Evolutionary conservation across 768 basidiomycete species (phyloP), one percentile per base, ranked within the genome.

Genomic region (Boletus eberwhitei): DNA sequence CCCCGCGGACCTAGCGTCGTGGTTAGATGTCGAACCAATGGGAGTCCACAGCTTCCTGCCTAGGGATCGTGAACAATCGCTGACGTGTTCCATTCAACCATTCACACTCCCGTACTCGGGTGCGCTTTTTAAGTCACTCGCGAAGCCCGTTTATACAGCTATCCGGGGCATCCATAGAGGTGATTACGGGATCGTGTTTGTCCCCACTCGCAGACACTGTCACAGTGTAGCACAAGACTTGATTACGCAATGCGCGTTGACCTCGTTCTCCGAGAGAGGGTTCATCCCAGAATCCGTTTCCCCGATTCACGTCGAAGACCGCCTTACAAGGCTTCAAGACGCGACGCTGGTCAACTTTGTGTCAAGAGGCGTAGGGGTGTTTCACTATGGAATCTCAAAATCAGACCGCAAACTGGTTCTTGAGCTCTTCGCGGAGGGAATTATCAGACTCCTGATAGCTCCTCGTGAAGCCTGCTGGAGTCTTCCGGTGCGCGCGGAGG

Each of bases 31-130:
- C 44, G 80, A 87, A 41, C 70, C 81, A 4, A 72, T 73, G 13
- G 81, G 79, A 22, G 69, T 89, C 39, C 85, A 87, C 67, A 84
- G 81, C 66, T 97, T 99, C 77, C 78, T 82, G 7, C 89, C 95
- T 2, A 81, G 77, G 40, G 88, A 93, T 63, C 85, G 95, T 36
- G 90, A 93, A 54, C 89, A 92, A 61, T 79, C 91, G 0, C 73
- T 98, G 19, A 74, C 75, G 8, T 79, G 84, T 31, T 79, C 80
- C 17, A 79, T 84, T 13, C 85, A 89, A 51, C 80, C 91, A 0
- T 98, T 96, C 73, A 87, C 85, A 17, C 88, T 93, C 42, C 83
- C 93, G 0, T 85, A 93, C 62, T 97, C 95, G 5, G 80, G 88
- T 0, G 85, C 91, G 0, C 77, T 98, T 19, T 86, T 93, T 73